Evolutionary conservation across 805 yeast species (phyloP), one percentile per base, ranked within the genome.

Genomic region (Lachancea mirantina): DNA sequence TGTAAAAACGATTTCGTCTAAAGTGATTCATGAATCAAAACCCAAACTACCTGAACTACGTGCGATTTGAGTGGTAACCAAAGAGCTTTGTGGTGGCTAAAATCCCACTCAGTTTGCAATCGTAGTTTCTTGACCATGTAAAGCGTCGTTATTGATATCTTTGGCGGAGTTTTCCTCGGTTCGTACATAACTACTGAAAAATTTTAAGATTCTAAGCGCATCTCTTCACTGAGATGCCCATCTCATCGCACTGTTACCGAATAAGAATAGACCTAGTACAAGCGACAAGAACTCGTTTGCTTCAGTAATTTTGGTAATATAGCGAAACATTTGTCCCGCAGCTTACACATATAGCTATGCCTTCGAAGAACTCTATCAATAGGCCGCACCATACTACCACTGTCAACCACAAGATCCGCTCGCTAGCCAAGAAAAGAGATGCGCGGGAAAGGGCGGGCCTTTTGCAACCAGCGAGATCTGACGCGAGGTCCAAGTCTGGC

Each of bases 351-450:
- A 10, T 16, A 4, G 14, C 13, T 15, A 84, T 84, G 94, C 92
- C 94, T 20, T 78, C 87, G 11, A 80, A 72, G 61, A 84, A 83
- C 66, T 74, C 85, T 26, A 68, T 84, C 44, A 87, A 85, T 59
- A 83, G 78, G 59, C 94, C 92, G 29, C 79, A 78, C 55, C 72
- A 70, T 45, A 69, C 71, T 40, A 58, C 74, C 23, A 63, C 59
- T 41, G 62, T 74, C 34, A 66, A 67, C 39, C 65, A 67, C 32
- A 78, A 72, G 55, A 66, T 71, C 27, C 56, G 65, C 20, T 50
- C 69, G 24, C 57, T 76, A 19, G 71, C 74, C 15, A 68, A 64
- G 47, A 76, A 70, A 52, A 68, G 84, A 58, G 65, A 77, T 11
- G 64, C 67, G 18, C 67, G 78, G 50, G 64, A 67, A 40, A 57